phyloP scores from a whole-genome alignment of 345 rosid genomes.

The Pugionium cornutum region DNA sequence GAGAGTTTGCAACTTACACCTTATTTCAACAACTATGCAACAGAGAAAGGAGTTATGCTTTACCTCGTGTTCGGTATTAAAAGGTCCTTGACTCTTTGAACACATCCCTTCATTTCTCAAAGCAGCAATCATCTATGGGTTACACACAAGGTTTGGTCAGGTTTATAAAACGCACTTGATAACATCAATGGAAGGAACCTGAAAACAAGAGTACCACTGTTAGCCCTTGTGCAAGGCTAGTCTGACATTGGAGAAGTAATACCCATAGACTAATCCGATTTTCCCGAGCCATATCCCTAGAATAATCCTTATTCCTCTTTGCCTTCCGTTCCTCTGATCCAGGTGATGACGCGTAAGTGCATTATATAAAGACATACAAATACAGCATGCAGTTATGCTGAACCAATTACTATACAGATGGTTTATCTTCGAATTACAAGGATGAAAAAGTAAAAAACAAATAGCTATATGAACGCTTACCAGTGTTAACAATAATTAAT shows the following conservation, averaged over 20 bases:
- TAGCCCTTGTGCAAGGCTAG: constrained; percentile 90
- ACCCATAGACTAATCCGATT: constrained; percentile 68
- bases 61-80: constrained; percentile 87
- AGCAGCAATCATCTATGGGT: constrained; percentile 76
- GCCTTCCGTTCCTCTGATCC: constrained; percentile 74
- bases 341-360: not conserved
- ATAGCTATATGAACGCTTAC: constrained; percentile 37
- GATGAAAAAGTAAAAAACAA: constrained; percentile 9
- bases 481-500: constrained; percentile 43
- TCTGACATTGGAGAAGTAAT: constrained; percentile 75
- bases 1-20: constrained; percentile 7
- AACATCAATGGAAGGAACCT: constrained; percentile 2
- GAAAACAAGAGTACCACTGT: constrained; percentile 56
- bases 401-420: constrained; percentile 5
- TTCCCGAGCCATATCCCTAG: constrained; percentile 61
- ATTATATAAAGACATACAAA: constrained; percentile 21
- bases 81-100: constrained; percentile 63
- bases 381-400: constrained; percentile 8
- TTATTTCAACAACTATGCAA: constrained; percentile 6
- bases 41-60: not conserved
- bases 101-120: constrained; percentile 70
- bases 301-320: constrained; percentile 74
- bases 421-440: constrained; percentile 1
- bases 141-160: constrained; percentile 10
- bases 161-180: not conserved